Evolutionary conservation across 192 early-diverging fungal genomes (phyloP).

Genomic region (Coemansia erecta): DNA sequence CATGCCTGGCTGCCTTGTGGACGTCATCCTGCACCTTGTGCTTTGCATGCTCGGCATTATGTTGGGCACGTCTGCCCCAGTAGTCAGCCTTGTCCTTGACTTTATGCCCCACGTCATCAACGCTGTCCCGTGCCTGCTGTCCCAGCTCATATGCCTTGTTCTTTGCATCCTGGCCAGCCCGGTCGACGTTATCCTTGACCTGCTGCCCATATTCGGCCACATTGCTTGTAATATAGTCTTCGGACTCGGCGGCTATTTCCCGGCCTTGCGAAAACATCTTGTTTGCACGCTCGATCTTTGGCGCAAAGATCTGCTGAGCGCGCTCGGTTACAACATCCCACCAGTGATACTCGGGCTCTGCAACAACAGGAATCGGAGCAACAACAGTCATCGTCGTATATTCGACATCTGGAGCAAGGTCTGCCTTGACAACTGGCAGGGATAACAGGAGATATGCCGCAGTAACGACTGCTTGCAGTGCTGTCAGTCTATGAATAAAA

Average conservation of each 20-base stretch:
- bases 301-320: conserved; percentile 18
- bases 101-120: conserved; percentile 7
- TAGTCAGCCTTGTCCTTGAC: conserved; percentile 5
- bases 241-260: conserved; percentile 10
- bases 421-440: neutral
- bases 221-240: conserved; percentile 18
- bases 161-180: conserved; percentile 12
- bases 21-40: neutral
- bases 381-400: conserved; percentile 14
- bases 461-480: too few species aligned
- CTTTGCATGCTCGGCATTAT: neutral
- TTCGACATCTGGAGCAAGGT: conserved; percentile 12
- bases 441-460: neutral
- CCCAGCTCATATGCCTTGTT: conserved; percentile 7
- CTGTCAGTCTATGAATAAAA: too few species aligned
- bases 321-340: conserved; percentile 39
- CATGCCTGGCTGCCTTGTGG: conserved; percentile 4
- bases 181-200: conserved; percentile 11
- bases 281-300: conserved; percentile 15
- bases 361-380: conserved; percentile 2
- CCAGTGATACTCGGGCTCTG: conserved; percentile 32
- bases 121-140: conserved; percentile 8
- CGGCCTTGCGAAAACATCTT: conserved; percentile 9
- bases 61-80: neutral
- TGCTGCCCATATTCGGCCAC: conserved; percentile 15